These are phyloP conservation scores for Groenewaldozyma salmanticensis DNA, from an alignment of 805 yeast species.

Conservation along the genomic window DNA sequence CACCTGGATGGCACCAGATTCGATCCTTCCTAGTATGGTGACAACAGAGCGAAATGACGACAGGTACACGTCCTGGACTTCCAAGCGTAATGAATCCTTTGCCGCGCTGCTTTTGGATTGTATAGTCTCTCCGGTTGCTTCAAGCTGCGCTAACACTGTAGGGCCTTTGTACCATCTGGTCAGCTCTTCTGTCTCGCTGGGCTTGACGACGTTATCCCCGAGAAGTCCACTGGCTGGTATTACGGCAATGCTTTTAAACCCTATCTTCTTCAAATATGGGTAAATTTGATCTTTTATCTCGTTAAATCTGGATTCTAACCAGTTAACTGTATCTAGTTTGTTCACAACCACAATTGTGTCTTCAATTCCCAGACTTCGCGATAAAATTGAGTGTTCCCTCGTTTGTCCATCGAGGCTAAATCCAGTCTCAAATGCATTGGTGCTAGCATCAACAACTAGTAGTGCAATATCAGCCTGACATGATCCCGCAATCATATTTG, in stretches of 20 bases:
- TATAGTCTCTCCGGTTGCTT: slow-evolving; percentile 15
- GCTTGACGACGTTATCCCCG: slow-evolving; percentile 54
- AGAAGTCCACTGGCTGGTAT: slow-evolving; percentile 62
- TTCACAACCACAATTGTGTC: slow-evolving; percentile 54
- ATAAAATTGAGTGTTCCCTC: slow-evolving; percentile 65
- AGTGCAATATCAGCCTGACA: slow-evolving; percentile 70
- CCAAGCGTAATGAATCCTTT: slow-evolving; percentile 35
- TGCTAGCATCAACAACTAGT: slow-evolving; percentile 56
- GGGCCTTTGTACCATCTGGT: slow-evolving; percentile 40
- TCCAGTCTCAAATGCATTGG: slow-evolving; percentile 64
- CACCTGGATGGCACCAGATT: slow-evolving; percentile 57
- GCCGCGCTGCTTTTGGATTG: no score
- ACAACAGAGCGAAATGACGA: slow-evolving; percentile 41
- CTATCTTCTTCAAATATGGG: slow-evolving; percentile 41
- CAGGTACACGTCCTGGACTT: slow-evolving; percentile 53
- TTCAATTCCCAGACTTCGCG: slow-evolving; percentile 56
- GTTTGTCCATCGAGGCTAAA: slow-evolving; percentile 64
- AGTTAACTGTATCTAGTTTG: slow-evolving; percentile 55
- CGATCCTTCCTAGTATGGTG: slow-evolving; percentile 53
- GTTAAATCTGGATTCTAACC: slow-evolving; percentile 45
- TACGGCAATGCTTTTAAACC: slow-evolving; percentile 40
- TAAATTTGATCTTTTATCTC: slow-evolving; percentile 41
- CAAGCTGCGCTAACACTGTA: slow-evolving; percentile 24
- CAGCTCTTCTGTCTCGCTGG: slow-evolving; percentile 16
- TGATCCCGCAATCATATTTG: slow-evolving; percentile 79